These are phyloP conservation scores for Metschnikowia lochheadii DNA, from an alignment of 805 yeast genomes.

Conservation along the genomic window DNA sequence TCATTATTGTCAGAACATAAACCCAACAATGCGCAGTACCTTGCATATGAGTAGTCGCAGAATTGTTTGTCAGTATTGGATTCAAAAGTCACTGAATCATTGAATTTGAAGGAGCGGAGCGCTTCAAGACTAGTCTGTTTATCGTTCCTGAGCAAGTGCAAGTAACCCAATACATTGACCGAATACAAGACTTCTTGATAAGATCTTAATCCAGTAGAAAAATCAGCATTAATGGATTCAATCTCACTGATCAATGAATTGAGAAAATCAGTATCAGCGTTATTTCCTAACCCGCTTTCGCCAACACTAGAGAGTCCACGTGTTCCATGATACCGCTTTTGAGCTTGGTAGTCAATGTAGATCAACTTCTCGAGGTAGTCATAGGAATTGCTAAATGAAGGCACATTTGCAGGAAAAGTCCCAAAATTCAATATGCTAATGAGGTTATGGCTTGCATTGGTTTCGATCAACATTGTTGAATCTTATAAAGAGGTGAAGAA, in stretches of 20 bases:
- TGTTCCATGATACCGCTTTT: conserved; percentile 8
- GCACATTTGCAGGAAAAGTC: conserved; percentile 34
- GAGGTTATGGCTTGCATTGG: conserved; percentile 22
- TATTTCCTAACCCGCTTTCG: not conserved
- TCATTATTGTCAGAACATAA: conserved; percentile 18
- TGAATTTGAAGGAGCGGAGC: conserved; percentile 12
- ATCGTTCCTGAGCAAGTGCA: conserved; percentile 28
- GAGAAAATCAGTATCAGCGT: not conserved
- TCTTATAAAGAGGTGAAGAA: not conserved
- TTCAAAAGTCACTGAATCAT: conserved; percentile 1
- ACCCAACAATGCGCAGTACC: conserved; percentile 33
- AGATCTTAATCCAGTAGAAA: conserved; percentile 20
- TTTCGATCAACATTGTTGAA: conserved; percentile 23
- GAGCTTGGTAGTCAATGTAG: conserved; percentile 38
- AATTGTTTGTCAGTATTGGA: conserved; percentile 20
- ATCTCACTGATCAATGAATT: conserved; percentile 23
- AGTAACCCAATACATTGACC: conserved; percentile 31
- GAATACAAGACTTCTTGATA: conserved; percentile 32
- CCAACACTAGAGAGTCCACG: not conserved
- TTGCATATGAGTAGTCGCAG: conserved; percentile 28
- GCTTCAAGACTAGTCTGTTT: conserved; percentile 18
- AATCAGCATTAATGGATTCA: conserved; percentile 23
- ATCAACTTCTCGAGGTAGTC: conserved; percentile 31
- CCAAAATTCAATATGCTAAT: conserved; percentile 31
- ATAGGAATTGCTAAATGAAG: conserved; percentile 31